Evolutionary conservation across 2,329 filamentous ascomycete genomes (phyloP).

Genomic region (Pseudocercospora vitis): DNA sequence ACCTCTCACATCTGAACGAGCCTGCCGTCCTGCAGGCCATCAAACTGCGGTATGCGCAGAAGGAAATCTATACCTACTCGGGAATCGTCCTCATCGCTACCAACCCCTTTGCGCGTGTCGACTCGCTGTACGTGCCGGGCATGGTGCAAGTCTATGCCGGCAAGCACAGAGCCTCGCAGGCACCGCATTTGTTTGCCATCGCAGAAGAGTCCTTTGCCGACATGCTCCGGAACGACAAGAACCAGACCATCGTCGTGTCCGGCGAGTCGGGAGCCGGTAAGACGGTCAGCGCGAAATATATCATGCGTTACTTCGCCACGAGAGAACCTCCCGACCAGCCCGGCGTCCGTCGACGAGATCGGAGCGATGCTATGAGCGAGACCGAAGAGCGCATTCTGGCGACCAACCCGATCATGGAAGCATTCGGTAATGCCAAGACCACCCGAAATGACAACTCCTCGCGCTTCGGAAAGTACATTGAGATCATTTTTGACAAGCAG

Average conservation of each 20-base stretch:
- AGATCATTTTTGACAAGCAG: conserved; percentile 96
- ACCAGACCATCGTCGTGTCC: conserved; percentile 98
- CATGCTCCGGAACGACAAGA: conserved; percentile 93
- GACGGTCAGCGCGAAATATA: conserved; percentile 99
- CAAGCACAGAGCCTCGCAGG: conserved; percentile 93
- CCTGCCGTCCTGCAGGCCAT: conserved; percentile 97
- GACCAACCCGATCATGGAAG: conserved; percentile 99
- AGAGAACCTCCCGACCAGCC: conserved; percentile 90
- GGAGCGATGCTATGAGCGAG: conserved; percentile 82
- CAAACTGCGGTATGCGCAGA: conserved; percentile 92
- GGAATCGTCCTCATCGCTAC: conserved; percentile 98
- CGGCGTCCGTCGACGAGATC: conserved; percentile 72
- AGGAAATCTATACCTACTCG: conserved; percentile 99
- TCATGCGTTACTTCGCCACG: conserved; percentile 99
- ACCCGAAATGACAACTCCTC: conserved; percentile 99
- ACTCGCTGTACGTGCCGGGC: conserved; percentile 95
- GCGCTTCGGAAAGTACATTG: conserved; percentile 98
- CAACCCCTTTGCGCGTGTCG: conserved; percentile 95
- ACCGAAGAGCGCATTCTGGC: conserved; percentile 98
- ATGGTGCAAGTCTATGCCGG: conserved; percentile 99
- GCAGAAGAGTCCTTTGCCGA: conserved; percentile 98
- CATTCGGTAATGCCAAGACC: conserved; percentile 99
- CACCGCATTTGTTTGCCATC: conserved; percentile 97
- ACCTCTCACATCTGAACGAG: conserved; percentile 96
- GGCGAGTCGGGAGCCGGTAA: conserved; percentile 98